phyloP scores from a whole-genome alignment of 164 flowering plant genomes.

The Vitis vinifera region DNA sequence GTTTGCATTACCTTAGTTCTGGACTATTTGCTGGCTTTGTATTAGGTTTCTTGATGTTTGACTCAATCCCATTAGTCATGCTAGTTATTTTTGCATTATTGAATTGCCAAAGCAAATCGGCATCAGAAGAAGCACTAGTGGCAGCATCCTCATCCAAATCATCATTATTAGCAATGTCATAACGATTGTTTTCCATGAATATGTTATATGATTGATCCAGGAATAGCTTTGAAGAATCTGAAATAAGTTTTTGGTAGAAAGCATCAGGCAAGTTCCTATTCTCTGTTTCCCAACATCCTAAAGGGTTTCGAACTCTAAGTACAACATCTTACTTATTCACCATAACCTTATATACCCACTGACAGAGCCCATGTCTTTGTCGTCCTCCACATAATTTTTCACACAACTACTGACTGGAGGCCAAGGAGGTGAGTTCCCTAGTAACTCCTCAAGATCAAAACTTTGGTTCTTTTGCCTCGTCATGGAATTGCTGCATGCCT shows the following conservation, averaged over 20 bases:
- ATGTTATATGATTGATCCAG: slow-evolving; percentile 46
- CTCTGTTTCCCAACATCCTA: slow-evolving; percentile 53
- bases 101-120: slow-evolving; percentile 84
- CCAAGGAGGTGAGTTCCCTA: slow-evolving; percentile 72
- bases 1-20: slow-evolving; percentile 50
- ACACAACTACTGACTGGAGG: slow-evolving; percentile 54
- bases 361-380: slow-evolving; percentile 56
- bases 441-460: slow-evolving; percentile 68
- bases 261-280: slow-evolving; percentile 39
- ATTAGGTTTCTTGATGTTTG: slow-evolving; percentile 51
- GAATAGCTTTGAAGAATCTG: slow-evolving; percentile 48
- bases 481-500: slow-evolving; percentile 47
- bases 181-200: slow-evolving; percentile 37
- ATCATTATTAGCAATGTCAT: slow-evolving; percentile 45
- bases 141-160: slow-evolving; percentile 82
- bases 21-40: slow-evolving; percentile 51
- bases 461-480: slow-evolving; percentile 52
- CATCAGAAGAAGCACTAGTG: slow-evolving; percentile 91
- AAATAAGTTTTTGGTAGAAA: slow-evolving; percentile 57
- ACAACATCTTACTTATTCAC: slow-evolving; percentile 76
- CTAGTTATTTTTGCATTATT: slow-evolving; percentile 58
- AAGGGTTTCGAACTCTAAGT: slow-evolving; percentile 32
- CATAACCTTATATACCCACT: slow-evolving; percentile 97
- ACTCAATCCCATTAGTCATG: slow-evolving; percentile 40
- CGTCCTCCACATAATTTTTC: slow-evolving; percentile 49